Percentiles rank a stretch among this genome's conserved stretches.
Conservation (phyloP, 306 rosid genomes). For the Pyrus betulifolia region DNA sequence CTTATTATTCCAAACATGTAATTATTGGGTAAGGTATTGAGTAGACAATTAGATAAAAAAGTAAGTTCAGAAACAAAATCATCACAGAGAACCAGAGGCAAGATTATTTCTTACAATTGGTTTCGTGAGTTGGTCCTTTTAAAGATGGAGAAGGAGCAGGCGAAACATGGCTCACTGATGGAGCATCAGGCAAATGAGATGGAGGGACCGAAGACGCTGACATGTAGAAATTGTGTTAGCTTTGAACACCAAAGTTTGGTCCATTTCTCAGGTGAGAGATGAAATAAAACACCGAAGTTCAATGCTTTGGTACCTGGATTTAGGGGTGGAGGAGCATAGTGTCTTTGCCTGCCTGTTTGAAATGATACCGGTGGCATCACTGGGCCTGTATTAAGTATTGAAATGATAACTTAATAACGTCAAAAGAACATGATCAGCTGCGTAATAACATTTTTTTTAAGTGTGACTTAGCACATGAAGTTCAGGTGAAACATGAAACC, state of each 20-base stretch:
- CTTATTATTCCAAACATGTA: slow-evolving; percentile 31
- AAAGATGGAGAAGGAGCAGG: slow-evolving; percentile 60
- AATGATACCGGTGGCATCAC: slow-evolving; percentile 38
- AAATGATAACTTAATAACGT: background rate
- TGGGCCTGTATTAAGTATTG: slow-evolving; percentile 33
- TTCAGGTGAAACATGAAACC: slow-evolving; percentile 36
- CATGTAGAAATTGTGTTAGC: slow-evolving; percentile 14
- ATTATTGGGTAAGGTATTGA: slow-evolving; percentile 12
- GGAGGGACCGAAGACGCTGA: slow-evolving; percentile 44
- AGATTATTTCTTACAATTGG: slow-evolving; percentile 51
- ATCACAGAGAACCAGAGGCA: background rate
- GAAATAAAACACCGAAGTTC: slow-evolving; percentile 4
- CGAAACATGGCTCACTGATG: slow-evolving; percentile 43
- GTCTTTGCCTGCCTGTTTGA: slow-evolving; percentile 27
- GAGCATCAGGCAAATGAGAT: slow-evolving; percentile 27
- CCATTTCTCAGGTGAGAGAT: background rate
- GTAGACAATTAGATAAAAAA: slow-evolving; percentile 9
- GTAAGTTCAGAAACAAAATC: background rate
- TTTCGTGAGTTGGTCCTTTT: slow-evolving; percentile 24
- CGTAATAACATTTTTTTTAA: background rate
- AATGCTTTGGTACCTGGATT: slow-evolving; percentile 40
- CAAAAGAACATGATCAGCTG: background rate
- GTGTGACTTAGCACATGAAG: background rate
- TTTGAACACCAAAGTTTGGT: background rate
- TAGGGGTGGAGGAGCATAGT: slow-evolving; percentile 50